Evolutionary conservation across 306 rosid genomes (phyloP).

Genomic region (Morella rubra): DNA sequence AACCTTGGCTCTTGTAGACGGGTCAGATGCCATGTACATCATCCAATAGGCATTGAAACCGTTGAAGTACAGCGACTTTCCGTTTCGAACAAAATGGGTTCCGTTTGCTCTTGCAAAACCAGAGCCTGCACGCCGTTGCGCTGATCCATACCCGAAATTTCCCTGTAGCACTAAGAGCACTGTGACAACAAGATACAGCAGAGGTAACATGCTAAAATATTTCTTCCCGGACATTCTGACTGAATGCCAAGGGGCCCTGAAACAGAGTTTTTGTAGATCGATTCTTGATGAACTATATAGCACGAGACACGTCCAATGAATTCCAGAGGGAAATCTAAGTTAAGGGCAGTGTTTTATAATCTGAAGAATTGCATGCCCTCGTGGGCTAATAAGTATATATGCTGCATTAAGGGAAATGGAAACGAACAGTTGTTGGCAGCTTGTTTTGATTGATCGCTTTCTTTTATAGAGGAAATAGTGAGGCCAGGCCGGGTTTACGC

Average conservation of each 20-base stretch:
- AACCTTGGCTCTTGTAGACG: slow-evolving; percentile 43
- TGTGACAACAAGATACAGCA: not conserved
- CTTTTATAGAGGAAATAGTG: no score
- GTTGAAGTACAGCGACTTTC: slow-evolving; percentile 36
- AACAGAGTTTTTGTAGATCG: not conserved
- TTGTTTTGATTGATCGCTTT: no score
- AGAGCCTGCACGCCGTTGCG: not conserved
- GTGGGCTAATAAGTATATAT: no score
- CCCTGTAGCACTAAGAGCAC: not conserved
- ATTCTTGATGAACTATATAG: no score
- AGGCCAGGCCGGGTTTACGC: no score
- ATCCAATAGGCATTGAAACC: slow-evolving; percentile 66
- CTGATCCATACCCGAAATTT: not conserved
- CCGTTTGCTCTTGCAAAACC: slow-evolving; percentile 39
- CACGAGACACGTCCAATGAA: no score
- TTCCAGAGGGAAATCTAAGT: no score
- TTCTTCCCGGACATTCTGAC: not conserved
- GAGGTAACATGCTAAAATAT: not conserved
- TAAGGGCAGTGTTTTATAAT: no score
- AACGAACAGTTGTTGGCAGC: no score
- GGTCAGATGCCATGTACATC: slow-evolving; percentile 54
- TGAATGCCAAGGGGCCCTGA: not conserved
- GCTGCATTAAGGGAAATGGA: no score
- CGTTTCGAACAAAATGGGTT: slow-evolving; percentile 37
- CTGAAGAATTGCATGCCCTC: no score